A percentile compares a stretch with the other conserved stretches of the same genome.
These are phyloP conservation scores for Cyclotella kingstonii DNA, from an alignment of 108 stramenopile genomes.

Conservation along the genomic window DNA sequence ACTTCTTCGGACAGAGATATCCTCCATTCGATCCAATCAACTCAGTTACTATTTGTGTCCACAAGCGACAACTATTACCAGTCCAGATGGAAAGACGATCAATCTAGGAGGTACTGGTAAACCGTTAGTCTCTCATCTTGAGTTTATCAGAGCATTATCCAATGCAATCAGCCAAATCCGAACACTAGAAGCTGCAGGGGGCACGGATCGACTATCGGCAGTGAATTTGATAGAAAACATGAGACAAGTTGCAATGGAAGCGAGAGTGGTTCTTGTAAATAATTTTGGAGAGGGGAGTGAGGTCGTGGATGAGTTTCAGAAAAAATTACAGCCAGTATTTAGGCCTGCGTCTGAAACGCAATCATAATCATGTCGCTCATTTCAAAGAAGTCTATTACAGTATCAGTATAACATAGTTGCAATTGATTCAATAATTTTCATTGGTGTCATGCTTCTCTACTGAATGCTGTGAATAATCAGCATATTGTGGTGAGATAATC, in stretches of 20 bases:
- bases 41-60: slow-evolving; percentile 73
- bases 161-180: slow-evolving; percentile 73
- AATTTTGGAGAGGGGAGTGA: slow-evolving; percentile 63
- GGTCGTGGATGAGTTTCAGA: slow-evolving; percentile 64
- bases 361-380: too few relatives aligned
- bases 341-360: too few relatives aligned
- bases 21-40: slow-evolving; percentile 77
- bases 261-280: slow-evolving; percentile 65
- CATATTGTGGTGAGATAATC: too few relatives aligned
- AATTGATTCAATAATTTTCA: too few relatives aligned
- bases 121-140: slow-evolving; percentile 58
- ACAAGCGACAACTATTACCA: slow-evolving; percentile 57
- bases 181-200: slow-evolving; percentile 71
- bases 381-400: too few relatives aligned
- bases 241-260: slow-evolving; percentile 76
- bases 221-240: slow-evolving; percentile 72
- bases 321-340: slow-evolving; percentile 70
- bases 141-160: slow-evolving; percentile 63
- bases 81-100: slow-evolving; percentile 76
- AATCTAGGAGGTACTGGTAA: slow-evolving; percentile 39
- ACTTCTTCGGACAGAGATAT: slow-evolving; percentile 64
- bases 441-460: too few relatives aligned
- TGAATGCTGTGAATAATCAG: too few relatives aligned
- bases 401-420: too few relatives aligned
- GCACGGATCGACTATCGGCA: slow-evolving; percentile 55